Conservation (phyloP, 306 rosid genomes). For the Vigna radiata region DNA sequence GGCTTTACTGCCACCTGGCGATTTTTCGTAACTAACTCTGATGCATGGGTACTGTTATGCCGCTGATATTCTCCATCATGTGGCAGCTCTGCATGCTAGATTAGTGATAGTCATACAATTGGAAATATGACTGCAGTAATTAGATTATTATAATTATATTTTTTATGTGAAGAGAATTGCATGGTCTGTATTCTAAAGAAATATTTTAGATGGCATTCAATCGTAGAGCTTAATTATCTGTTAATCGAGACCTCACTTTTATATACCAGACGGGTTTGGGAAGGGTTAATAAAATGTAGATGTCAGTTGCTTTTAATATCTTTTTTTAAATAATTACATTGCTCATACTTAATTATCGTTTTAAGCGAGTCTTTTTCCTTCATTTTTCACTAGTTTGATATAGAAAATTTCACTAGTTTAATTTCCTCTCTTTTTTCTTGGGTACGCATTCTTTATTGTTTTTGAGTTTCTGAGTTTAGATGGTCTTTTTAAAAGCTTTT, state of each 20-base stretch:
- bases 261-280: background rate
- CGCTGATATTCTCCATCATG: too few species aligned
- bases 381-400: background rate
- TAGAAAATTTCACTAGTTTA: background rate
- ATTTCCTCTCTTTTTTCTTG: background rate
- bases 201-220: background rate
- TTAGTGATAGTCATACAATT: background rate
- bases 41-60: too few species aligned
- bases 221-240: background rate
- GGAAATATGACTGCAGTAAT: background rate
- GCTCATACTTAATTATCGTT: background rate
- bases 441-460: background rate
- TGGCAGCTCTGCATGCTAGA: too few species aligned
- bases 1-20: too few species aligned
- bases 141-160: background rate
- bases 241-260: background rate
- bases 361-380: background rate
- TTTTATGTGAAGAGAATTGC: background rate
- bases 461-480: background rate
- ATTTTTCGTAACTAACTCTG: too few species aligned
- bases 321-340: slow-evolving; percentile 8
- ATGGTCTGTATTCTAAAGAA: background rate
- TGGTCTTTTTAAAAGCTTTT: slow-evolving; percentile 25
- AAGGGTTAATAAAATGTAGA: background rate
- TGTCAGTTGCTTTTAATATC: background rate